phyloP scores from a whole-genome alignment of 805 yeast species.

The Candida insectorum region DNA sequence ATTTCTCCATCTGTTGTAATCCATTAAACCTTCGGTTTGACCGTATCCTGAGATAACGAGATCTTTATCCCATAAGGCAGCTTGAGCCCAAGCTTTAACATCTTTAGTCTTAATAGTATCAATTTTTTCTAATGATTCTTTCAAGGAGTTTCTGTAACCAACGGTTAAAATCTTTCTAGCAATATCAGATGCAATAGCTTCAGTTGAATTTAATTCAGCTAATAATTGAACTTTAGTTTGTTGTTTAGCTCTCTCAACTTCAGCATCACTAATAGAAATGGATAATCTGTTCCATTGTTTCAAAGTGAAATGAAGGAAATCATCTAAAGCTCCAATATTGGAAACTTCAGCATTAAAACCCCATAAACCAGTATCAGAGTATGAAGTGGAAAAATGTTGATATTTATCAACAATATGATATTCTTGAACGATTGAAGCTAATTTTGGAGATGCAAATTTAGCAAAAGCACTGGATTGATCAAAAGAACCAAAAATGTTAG shows the following conservation, averaged over 20 bases:
- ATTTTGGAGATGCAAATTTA: conserved; percentile 56
- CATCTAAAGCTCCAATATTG: conserved; percentile 62
- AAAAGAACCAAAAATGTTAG: conserved; percentile 53
- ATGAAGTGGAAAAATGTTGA: conserved; percentile 68
- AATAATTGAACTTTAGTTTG: conserved; percentile 63
- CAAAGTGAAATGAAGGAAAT: conserved; percentile 73
- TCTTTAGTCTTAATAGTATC: conserved; percentile 61
- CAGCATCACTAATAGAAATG: conserved; percentile 69
- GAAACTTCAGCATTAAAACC: conserved; percentile 70
- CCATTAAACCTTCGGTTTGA: conserved; percentile 80
- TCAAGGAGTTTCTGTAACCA: conserved; percentile 61
- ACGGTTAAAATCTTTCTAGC: conserved; percentile 57
- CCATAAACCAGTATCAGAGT: conserved; percentile 80
- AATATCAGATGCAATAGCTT: conserved; percentile 51
- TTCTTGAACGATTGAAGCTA: conserved; percentile 65
- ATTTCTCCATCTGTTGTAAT: conserved; percentile 82
- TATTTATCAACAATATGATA: conserved; percentile 71
- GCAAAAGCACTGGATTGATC: conserved; percentile 54
- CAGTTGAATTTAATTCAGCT: conserved; percentile 45
- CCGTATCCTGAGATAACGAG: conserved; percentile 82
- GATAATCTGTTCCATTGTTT: conserved; percentile 88
- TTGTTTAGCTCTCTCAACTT: conserved; percentile 75
- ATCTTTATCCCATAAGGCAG: conserved; percentile 78
- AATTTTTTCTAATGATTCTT: conserved; percentile 57
- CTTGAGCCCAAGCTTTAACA: conserved; percentile 71